Evolutionary conservation across 2,329 filamentous ascomycete species (phyloP).

Genomic region (Plectosphaerella plurivora): DNA sequence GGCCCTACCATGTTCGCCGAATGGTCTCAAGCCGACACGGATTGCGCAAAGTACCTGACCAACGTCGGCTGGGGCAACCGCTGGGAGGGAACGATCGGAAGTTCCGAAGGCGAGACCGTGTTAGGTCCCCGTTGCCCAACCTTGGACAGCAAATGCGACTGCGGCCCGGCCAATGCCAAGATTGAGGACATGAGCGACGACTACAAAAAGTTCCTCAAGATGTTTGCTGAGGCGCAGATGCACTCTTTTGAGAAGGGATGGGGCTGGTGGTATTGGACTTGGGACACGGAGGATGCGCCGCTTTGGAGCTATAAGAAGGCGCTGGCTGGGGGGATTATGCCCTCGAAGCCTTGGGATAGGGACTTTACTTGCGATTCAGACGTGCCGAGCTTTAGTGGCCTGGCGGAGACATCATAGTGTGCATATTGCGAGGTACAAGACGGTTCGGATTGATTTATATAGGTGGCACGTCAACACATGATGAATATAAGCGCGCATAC

Average conservation of each 20-base stretch:
- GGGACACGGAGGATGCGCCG: constrained; percentile 79
- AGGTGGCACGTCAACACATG: too few species aligned
- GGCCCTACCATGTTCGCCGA: constrained; percentile 93
- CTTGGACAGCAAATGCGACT: constrained; percentile 62
- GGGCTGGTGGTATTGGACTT: constrained; percentile 99
- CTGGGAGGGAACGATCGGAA: constrained; percentile 81
- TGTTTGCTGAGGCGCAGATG: constrained; percentile 97
- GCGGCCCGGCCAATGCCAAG: constrained; percentile 71
- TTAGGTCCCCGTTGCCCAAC: constrained; percentile 72
- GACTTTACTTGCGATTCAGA: constrained; percentile 62
- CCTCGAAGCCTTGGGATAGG: constrained; percentile 65
- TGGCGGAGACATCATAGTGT: constrained; percentile 38
- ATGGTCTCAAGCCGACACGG: constrained; percentile 96
- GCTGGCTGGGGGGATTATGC: constrained; percentile 73
- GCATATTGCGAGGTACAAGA: background rate
- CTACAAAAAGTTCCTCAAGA: constrained; percentile 82
- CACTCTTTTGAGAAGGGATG: constrained; percentile 84
- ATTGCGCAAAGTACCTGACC: constrained; percentile 83
- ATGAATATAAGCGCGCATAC: too few species aligned
- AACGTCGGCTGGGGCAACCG: constrained; percentile 84
- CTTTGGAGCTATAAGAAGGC: constrained; percentile 94
- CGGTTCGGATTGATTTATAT: too few species aligned
- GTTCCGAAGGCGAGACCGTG: constrained; percentile 56
- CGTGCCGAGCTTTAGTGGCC: constrained; percentile 49
- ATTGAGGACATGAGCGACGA: constrained; percentile 59